Conservation (phyloP, 345 rosid species). For the Corchorus capsularis region DNA sequence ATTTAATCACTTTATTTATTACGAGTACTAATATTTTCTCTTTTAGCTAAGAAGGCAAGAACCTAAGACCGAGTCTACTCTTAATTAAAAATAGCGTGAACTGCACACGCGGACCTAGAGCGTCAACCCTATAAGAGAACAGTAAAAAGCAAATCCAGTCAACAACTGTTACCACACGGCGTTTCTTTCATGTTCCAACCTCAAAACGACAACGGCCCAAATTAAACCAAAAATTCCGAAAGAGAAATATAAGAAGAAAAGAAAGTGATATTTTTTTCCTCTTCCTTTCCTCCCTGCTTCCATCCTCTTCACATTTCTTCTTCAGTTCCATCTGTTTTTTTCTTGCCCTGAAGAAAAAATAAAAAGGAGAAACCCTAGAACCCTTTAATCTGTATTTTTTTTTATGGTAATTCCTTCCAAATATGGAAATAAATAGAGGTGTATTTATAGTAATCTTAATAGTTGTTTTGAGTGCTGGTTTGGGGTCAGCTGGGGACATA, state of each 20-base stretch:
- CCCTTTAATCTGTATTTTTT: neutral
- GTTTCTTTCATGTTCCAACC: conserved; percentile 27
- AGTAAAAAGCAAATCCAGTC: conserved; percentile 17
- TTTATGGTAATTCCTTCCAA: neutral
- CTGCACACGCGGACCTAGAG: conserved; percentile 6
- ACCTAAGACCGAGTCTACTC: neutral
- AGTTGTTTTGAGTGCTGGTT: conserved; percentile 35
- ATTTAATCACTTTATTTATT: neutral
- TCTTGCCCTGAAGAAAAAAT: conserved; percentile 16
- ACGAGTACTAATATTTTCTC: neutral
- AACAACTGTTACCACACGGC: conserved; percentile 39
- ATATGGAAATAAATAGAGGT: conserved; percentile 21
- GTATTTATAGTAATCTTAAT: conserved; percentile 23
- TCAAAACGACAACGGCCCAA: conserved; percentile 27
- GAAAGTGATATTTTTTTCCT: neutral
- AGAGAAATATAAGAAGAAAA: neutral
- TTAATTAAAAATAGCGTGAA: neutral
- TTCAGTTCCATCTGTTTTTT: conserved; percentile 13
- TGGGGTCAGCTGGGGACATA: conserved; percentile 74
- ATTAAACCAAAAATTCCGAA: neutral
- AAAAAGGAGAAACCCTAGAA: conserved; percentile 2
- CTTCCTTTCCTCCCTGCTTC: neutral
- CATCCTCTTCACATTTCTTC: conserved; percentile 6
- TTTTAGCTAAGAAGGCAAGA: neutral
- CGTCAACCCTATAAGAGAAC: neutral